Base-by-base conservation (phyloP, 352 stramenopile genomes). In the Pythium pectinolyticum region DNA sequence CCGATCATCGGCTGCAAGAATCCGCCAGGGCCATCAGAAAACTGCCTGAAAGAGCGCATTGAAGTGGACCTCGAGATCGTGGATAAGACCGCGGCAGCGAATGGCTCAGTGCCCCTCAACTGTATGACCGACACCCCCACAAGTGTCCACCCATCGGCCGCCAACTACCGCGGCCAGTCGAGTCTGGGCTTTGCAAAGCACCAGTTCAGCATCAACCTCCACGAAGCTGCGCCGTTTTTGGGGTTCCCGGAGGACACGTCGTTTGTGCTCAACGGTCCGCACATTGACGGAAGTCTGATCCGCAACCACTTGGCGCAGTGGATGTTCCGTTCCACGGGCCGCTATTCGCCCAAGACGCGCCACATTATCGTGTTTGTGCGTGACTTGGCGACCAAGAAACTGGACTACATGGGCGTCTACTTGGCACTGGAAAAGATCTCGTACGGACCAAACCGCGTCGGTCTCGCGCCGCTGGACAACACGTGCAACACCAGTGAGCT, bases 281-380 rank as follows among this genome's bases (percentile, higher is more conserved):
- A 77, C 64, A 64, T 92, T 19, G 84, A 94, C 68, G 79, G 78
- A 57, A 84, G 66, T 7, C n/a, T 94, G 53, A 61, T 90, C 25
- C 82, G 84, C 55, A 94, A 94, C 65, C 84, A 94, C 67, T 66
- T 94, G 50, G 84, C 82, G 25, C 82, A 94, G 52, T 90, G 79
- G 78, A 45, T 94, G 37, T 94, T 78, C 46, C 84, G 84, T 19
- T 61, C 67, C 9, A 92, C 82, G 3, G 72, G 76, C 24, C 82
- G 84, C 8, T 94, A 90, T 61, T 86, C 82, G 22, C 72, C 84
- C 4, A 78, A 79, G 15, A 80, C 82, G 20, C 69, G 73, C 19
- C 84, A 92, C 59, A 65, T 80, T 14, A 78, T 78, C 35, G 68
- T 92, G 49, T 94, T 85, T 70, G 77, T 87, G 53, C 64, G 70